A percentile compares a stretch with the other conserved stretches of the same genome.
These are phyloP conservation scores for Naganishia antarctica DNA, from an alignment of 768 basidiomycete species.

Conservation along the genomic window DNA sequence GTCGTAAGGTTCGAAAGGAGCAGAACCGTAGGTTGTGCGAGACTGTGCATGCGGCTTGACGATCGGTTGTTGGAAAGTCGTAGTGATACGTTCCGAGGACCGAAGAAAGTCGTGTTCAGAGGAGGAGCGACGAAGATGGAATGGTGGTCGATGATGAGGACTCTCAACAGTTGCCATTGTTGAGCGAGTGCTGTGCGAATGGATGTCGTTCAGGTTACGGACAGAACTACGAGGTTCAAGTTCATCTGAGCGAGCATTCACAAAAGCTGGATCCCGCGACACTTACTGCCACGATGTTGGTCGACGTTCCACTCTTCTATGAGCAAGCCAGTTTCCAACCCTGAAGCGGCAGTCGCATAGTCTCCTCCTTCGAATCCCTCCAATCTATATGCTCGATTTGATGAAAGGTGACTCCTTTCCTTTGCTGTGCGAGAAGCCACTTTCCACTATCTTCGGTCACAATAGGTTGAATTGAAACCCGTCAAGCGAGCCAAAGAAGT, in stretches of 20 bases:
- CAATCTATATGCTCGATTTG: too few relatives aligned
- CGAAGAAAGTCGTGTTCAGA: background rate
- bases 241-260: too few relatives aligned
- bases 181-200: background rate
- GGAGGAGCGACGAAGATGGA: constrained; percentile 5
- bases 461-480: too few relatives aligned
- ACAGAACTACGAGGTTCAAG: too few relatives aligned
- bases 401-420: too few relatives aligned
- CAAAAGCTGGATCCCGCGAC: background rate
- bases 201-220: too few relatives aligned
- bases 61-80: background rate
- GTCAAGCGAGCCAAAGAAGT: too few relatives aligned
- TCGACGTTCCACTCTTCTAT: background rate
- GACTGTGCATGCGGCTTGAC: background rate
- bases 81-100: background rate
- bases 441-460: background rate
- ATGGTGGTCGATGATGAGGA: constrained; percentile 1
- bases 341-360: background rate
- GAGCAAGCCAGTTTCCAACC: background rate
- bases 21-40: background rate
- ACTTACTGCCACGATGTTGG: background rate
- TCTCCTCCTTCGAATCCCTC: background rate
- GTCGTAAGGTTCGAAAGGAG: background rate
- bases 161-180: constrained; percentile 6
- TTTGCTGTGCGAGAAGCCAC: too few relatives aligned